Conservation (phyloP, 768 basidiomycete genomes). For the Neoboletus subvelutipes region DNA sequence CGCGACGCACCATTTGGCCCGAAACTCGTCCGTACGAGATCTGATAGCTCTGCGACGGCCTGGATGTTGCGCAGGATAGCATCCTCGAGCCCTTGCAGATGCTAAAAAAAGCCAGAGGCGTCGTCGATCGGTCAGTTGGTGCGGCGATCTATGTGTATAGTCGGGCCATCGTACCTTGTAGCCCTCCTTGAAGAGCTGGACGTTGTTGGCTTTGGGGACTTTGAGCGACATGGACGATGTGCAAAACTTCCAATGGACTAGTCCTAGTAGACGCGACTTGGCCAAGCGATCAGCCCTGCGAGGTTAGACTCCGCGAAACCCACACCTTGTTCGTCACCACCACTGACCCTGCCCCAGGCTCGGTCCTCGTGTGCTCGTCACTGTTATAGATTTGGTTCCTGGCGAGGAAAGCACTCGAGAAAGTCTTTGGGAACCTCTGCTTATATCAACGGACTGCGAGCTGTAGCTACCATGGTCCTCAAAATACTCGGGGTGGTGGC, state of each 20-base stretch:
- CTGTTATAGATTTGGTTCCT: background rate
- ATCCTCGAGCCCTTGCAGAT: slow-evolving; percentile 90
- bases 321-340: background rate
- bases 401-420: background rate
- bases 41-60: slow-evolving; percentile 91
- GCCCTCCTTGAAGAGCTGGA: slow-evolving; percentile 96
- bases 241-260: background rate
- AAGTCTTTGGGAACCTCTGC: background rate
- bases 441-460: background rate
- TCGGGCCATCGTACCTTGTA: slow-evolving; percentile 67
- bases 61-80: slow-evolving; percentile 96
- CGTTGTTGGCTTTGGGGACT: slow-evolving; percentile 84
- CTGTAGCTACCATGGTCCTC: slow-evolving; percentile 47
- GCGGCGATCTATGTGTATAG: slow-evolving; percentile 1
- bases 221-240: slow-evolving; percentile 76
- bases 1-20: slow-evolving; percentile 83
- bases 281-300: background rate
- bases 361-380: background rate
- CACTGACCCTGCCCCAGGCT: background rate
- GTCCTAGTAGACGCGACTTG: slow-evolving; percentile 9
- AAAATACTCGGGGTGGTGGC: slow-evolving; percentile 42
- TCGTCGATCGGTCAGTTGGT: slow-evolving; percentile 7
- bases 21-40: slow-evolving; percentile 95
- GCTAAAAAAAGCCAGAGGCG: slow-evolving; percentile 37
- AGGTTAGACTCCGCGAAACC: slow-evolving; percentile 15